Evolutionary conservation across 1,284 basidiomycete species (phyloP).

Genomic region (Malassezia brasiliensis): DNA sequence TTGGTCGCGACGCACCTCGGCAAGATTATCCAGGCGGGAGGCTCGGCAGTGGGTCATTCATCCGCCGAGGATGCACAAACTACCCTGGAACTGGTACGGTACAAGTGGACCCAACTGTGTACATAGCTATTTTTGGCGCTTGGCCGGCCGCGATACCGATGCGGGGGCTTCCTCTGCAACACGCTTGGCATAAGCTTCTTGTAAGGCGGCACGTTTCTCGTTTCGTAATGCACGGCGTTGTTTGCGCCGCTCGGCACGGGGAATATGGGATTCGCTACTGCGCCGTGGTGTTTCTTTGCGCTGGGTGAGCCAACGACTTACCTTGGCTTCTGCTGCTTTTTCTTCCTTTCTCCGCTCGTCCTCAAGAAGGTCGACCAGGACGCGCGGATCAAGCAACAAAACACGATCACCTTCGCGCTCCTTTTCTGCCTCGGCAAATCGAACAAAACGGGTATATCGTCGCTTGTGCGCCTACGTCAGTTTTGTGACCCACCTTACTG

Average conservation of each 20-base stretch:
- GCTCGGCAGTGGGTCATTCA: slow-evolving; percentile 31
- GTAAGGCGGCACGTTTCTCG: slow-evolving; percentile 5
- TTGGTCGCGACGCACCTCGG: slow-evolving; percentile 31
- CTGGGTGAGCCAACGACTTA: neutral
- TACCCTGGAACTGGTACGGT: slow-evolving; percentile 32
- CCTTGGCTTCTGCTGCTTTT: neutral
- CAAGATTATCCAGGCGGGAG: slow-evolving; percentile 36
- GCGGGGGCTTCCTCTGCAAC: neutral
- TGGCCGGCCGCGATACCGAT: neutral
- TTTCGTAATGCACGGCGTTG: slow-evolving; percentile 8
- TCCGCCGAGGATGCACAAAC: slow-evolving; percentile 38
- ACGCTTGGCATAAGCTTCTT: neutral
- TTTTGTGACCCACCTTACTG: slow-evolving; percentile 5
- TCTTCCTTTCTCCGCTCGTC: slow-evolving; percentile 5
- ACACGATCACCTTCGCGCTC: slow-evolving; percentile 7
- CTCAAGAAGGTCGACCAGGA: slow-evolving; percentile 10
- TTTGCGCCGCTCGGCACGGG: slow-evolving; percentile 17
- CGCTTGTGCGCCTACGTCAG: slow-evolving; percentile 8
- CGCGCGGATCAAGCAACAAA: slow-evolving; percentile 7
- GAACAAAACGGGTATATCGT: slow-evolving; percentile 9
- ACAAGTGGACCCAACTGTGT: slow-evolving; percentile 14
- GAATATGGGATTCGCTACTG: neutral
- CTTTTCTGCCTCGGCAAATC: slow-evolving; percentile 5
- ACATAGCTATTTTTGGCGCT: slow-evolving; percentile 1
- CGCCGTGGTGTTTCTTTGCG: neutral